Evolutionary conservation across 768 basidiomycete genomes (phyloP), one percentile per base, ranked within the genome.

Genomic region (Xerocomus spinulosus): DNA sequence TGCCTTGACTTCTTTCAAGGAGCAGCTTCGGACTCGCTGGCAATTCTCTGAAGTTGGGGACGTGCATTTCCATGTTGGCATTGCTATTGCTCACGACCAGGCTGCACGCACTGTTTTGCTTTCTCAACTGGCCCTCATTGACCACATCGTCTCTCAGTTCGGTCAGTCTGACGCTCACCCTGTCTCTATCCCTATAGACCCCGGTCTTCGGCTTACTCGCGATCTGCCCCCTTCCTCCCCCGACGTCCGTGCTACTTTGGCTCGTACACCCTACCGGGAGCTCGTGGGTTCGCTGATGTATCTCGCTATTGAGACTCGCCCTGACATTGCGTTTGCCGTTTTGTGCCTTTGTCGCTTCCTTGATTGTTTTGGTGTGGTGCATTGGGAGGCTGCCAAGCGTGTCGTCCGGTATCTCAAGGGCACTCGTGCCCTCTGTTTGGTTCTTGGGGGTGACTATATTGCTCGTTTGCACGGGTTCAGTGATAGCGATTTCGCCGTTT

Each of bases 41-140:
- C 50, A 49, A 9, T 69, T 73, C 9, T 59, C 64, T 8, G 69
- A 71, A 25, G 59, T 71, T 0, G 70, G 69, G 0, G 57, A 66
- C 7, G 48, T 62, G 1, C 50, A 56, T 3, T 68, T 60, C 35
- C 49, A 57, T 28, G 44, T 78, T 1, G 73, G 74, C 1, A 71
- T 77, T 17, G 61, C 55, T 7, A 63, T 75, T 25, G 37, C 55
- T 15, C 58, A 64, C 0, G 62, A 73, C 21, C 52, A 3, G 44
- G 53, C 29, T 0, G 56, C n/a, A 9, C 46, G 28, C 3, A 47
- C 50, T 7, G 18, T 52, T 0, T 10, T 3, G 1, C 40, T 52
- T 0, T 47, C 40, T 1, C 50, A 52, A 14, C 32, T 29, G 7
- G 50, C 45, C 0, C 29, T 47, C 0, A 43, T 52, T 20, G 50